phyloP scores from a whole-genome alignment of 2,329 filamentous ascomycete genomes.

The Colletotrichum tanaceti region DNA sequence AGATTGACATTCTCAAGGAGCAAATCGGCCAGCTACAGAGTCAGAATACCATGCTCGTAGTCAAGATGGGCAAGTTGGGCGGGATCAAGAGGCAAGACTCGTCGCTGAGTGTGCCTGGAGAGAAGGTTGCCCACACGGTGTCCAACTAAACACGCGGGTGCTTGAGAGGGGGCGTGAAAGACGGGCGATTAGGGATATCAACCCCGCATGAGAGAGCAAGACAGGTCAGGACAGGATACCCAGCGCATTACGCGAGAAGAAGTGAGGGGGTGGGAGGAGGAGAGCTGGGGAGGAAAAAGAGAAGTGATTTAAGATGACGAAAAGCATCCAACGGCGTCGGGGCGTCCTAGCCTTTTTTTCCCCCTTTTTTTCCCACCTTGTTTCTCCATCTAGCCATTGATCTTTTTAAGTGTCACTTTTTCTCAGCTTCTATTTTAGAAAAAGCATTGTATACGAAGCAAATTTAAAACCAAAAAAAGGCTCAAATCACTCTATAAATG shows the following conservation, averaged over 20 bases:
- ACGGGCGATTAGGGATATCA: neutral
- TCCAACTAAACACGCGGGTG: slow-evolving; percentile 69
- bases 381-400: neutral
- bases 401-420: neutral
- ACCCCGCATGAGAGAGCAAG: neutral
- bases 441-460: slow-evolving; percentile 27
- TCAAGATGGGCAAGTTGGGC: slow-evolving; percentile 56
- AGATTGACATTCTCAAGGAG: slow-evolving; percentile 65
- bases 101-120: slow-evolving; percentile 42
- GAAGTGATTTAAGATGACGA: neutral
- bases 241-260: neutral
- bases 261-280: neutral
- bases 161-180: slow-evolving; percentile 48
- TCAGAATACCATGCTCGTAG: slow-evolving; percentile 70
- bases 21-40: slow-evolving; percentile 69
- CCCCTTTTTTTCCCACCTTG: neutral
- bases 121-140: slow-evolving; percentile 52
- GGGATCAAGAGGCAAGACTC: slow-evolving; percentile 50
- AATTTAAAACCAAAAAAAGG: neutral
- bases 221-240: slow-evolving; percentile 19
- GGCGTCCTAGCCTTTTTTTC: slow-evolving; percentile 25
- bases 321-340: slow-evolving; percentile 31
- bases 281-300: too few relatives aligned
- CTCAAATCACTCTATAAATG: neutral
- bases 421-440: neutral